A percentile compares a stretch with the other conserved stretches of the same genome.
Conservation (phyloP, 202 grass and related monocot species). For the Carex sylvatica region DNA sequence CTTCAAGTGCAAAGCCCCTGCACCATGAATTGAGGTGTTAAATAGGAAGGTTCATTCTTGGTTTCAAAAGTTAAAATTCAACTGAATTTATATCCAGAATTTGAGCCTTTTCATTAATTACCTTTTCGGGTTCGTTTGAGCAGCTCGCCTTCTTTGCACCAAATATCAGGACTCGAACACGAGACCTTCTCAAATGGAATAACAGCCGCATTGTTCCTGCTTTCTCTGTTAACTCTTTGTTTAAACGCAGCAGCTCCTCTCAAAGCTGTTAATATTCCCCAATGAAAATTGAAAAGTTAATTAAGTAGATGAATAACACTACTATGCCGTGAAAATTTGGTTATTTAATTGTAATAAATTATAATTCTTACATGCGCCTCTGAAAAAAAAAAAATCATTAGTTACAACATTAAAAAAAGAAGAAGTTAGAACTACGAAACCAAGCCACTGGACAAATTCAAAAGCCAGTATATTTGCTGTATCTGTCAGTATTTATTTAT, state of each 20-base stretch:
- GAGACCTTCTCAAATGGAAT: constrained; percentile 78
- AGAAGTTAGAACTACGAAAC: background rate
- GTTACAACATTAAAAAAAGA: background rate
- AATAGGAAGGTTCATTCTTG: background rate
- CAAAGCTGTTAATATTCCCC: constrained; percentile 42
- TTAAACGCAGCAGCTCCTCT: constrained; percentile 81
- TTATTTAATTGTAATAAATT: background rate
- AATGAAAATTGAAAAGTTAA: constrained; percentile 10
- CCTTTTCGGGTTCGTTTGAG: constrained; percentile 87
- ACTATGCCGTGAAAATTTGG: background rate
- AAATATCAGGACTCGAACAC: constrained; percentile 72
- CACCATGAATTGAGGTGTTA: constrained; percentile 23
- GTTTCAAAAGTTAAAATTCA: background rate
- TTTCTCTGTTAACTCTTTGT: constrained; percentile 63
- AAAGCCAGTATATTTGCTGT: background rate
- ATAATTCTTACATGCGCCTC: background rate
- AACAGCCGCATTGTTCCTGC: constrained; percentile 65
- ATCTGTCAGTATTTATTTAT: background rate
- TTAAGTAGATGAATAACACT: background rate
- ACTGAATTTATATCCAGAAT: background rate
- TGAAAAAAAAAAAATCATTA: background rate
- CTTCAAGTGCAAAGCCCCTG: constrained; percentile 72
- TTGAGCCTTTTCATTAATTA: constrained; percentile 25
- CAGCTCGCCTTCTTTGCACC: constrained; percentile 96
- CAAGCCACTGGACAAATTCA: background rate